phyloP scores from a whole-genome alignment of 257 asterid genomes.

The Coffea eugenioides region DNA sequence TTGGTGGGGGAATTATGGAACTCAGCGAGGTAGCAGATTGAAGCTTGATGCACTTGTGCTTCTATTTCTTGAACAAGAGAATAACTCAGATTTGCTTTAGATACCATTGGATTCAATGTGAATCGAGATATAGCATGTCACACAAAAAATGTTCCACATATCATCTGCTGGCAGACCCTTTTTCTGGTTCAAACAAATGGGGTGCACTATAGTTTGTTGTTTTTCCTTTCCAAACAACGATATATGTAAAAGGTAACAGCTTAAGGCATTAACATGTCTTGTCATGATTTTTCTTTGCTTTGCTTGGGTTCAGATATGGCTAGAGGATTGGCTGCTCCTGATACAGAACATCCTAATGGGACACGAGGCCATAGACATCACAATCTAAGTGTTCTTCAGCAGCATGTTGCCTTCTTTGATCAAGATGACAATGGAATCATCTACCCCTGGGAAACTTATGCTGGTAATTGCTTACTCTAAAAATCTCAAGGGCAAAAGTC shows the following conservation, averaged over 20 bases:
- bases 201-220: neutral
- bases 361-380: constrained; percentile 63
- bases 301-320: constrained; percentile 53
- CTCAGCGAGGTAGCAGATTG: neutral
- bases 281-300: neutral
- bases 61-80: neutral
- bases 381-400: constrained; percentile 75
- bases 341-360: constrained; percentile 73
- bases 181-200: neutral
- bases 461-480: constrained; percentile 25
- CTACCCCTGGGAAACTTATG: constrained; percentile 71
- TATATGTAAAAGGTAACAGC: neutral
- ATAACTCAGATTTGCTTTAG: neutral
- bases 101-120: no score
- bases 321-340: constrained; percentile 57
- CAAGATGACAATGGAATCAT: constrained; percentile 76
- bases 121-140: neutral
- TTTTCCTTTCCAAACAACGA: neutral
- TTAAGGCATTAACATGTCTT: neutral
- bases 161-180: neutral
- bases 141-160: neutral
- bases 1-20: neutral
- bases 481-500: neutral
- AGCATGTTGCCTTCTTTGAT: constrained; percentile 78
- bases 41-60: neutral